Conservation (phyloP, 352 stramenopile species). For the Phytopythium aichiense region DNA sequence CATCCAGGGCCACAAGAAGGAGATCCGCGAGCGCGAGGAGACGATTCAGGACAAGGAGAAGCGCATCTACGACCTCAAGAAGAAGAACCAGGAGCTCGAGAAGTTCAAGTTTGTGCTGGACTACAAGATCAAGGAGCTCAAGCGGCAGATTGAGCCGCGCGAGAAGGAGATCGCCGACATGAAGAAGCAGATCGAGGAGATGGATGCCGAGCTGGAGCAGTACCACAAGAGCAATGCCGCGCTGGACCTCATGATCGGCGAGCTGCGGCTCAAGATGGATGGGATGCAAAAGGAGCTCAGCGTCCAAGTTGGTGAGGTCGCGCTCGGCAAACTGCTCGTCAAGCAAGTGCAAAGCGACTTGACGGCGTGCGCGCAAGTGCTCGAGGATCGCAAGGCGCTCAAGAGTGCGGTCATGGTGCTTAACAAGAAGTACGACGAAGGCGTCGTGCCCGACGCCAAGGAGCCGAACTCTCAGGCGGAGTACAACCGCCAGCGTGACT, state of each 20-base stretch:
- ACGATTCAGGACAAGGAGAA: slow-evolving; percentile 96
- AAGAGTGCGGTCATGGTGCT: slow-evolving; percentile 76
- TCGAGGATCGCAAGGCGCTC: slow-evolving; percentile 77
- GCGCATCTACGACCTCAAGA: slow-evolving; percentile 96
- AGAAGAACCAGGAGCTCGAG: slow-evolving; percentile 96
- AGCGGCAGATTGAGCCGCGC: slow-evolving; percentile 94
- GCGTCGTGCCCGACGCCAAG: slow-evolving; percentile 62
- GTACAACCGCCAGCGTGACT: slow-evolving; percentile 90
- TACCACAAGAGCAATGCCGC: slow-evolving; percentile 95
- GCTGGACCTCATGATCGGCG: slow-evolving; percentile 93
- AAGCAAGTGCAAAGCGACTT: slow-evolving; percentile 80
- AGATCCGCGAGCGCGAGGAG: slow-evolving; percentile 92
- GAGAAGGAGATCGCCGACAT: slow-evolving; percentile 94
- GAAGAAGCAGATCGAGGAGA: slow-evolving; percentile 95
- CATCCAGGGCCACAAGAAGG: slow-evolving; percentile 91
- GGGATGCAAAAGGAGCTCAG: slow-evolving; percentile 86
- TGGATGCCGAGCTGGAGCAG: slow-evolving; percentile 93
- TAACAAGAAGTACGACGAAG: slow-evolving; percentile 86
- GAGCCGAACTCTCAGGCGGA: slow-evolving; percentile 89
- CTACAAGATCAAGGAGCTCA: slow-evolving; percentile 97
- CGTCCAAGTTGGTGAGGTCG: slow-evolving; percentile 59
- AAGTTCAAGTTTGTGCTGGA: slow-evolving; percentile 98
- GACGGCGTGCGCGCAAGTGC: slow-evolving; percentile 58
- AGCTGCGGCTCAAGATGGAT: slow-evolving; percentile 92
- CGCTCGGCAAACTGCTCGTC: slow-evolving; percentile 58